Conservation (phyloP, 306 rosid genomes). For the Castanospermum australe region DNA sequence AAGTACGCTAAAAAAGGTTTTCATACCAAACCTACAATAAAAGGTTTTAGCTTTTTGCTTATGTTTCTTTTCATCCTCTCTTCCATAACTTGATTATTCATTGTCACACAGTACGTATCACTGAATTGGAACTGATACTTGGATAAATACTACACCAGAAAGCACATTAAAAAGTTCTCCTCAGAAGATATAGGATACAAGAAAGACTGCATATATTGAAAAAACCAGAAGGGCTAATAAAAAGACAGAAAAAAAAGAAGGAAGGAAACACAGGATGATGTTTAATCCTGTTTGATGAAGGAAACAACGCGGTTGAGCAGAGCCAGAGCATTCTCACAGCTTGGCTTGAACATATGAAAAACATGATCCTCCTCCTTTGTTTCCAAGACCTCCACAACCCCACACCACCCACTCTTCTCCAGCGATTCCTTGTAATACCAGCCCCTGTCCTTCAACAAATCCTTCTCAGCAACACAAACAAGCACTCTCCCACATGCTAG, state of each 20-base stretch:
- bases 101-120: not conserved
- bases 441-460: conserved; percentile 52
- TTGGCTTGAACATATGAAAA: conserved; percentile 55
- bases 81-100: not conserved
- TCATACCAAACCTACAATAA: too few relatives aligned
- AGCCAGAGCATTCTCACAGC: conserved; percentile 28
- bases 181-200: not conserved
- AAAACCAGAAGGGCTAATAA: not conserved
- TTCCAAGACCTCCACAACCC: conserved; percentile 48
- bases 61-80: not conserved
- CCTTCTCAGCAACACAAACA: conserved; percentile 68
- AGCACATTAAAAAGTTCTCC: not conserved
- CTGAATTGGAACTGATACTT: not conserved
- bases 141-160: not conserved
- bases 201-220: not conserved
- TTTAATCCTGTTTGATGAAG: conserved; percentile 35
- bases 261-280: not conserved
- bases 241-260: not conserved
- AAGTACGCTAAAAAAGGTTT: not conserved
- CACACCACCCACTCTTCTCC: conserved; percentile 52
- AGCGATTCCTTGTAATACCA: conserved; percentile 45
- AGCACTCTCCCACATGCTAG: conserved; percentile 51
- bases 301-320: conserved; percentile 39
- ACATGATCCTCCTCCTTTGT: conserved; percentile 52
- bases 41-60: not conserved